A percentile compares a stretch with the other conserved stretches of the same genome.
Evolutionary conservation across 2,329 filamentous ascomycete species (phyloP).

Genomic region (Exophiala bonariae): DNA sequence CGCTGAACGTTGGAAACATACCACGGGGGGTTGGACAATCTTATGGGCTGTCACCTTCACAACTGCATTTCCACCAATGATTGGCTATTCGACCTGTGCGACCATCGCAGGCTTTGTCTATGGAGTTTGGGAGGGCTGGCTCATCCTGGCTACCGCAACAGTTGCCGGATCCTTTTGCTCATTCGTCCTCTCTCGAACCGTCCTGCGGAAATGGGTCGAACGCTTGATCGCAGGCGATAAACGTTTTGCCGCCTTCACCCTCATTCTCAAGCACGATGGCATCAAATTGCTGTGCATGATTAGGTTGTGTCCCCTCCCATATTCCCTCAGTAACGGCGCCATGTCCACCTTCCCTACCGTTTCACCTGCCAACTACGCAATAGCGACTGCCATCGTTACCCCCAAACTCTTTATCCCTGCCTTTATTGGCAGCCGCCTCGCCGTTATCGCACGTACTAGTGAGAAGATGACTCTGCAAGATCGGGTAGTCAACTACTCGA

Average conservation of each 20-base stretch:
- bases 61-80: slow-evolving; percentile 81
- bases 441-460: slow-evolving; percentile 76
- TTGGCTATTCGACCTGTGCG: slow-evolving; percentile 80
- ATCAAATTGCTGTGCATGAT: slow-evolving; percentile 88
- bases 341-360: slow-evolving; percentile 92
- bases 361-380: slow-evolving; percentile 69
- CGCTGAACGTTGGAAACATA: slow-evolving; percentile 73
- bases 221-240: slow-evolving; percentile 78
- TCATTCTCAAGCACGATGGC: slow-evolving; percentile 88
- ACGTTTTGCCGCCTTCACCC: slow-evolving; percentile 81
- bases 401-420: slow-evolving; percentile 90
- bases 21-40: slow-evolving; percentile 70
- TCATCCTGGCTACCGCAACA: slow-evolving; percentile 76
- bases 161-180: slow-evolving; percentile 74
- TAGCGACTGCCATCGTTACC: slow-evolving; percentile 77
- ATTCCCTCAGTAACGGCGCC: slow-evolving; percentile 90
- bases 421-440: slow-evolving; percentile 85
- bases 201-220: slow-evolving; percentile 77
- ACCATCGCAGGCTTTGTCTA: slow-evolving; percentile 71
- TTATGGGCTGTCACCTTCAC: slow-evolving; percentile 73
- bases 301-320: slow-evolving; percentile 86
- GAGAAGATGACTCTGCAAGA: slow-evolving; percentile 78
- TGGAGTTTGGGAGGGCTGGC: slow-evolving; percentile 74
- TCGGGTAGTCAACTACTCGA: slow-evolving; percentile 79
- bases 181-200: slow-evolving; percentile 76